Percentiles rank a stretch among this genome's conserved stretches.
Evolutionary conservation across 108 stramenopile genomes (phyloP).

Genomic region (Schizochytrium sp.): DNA sequence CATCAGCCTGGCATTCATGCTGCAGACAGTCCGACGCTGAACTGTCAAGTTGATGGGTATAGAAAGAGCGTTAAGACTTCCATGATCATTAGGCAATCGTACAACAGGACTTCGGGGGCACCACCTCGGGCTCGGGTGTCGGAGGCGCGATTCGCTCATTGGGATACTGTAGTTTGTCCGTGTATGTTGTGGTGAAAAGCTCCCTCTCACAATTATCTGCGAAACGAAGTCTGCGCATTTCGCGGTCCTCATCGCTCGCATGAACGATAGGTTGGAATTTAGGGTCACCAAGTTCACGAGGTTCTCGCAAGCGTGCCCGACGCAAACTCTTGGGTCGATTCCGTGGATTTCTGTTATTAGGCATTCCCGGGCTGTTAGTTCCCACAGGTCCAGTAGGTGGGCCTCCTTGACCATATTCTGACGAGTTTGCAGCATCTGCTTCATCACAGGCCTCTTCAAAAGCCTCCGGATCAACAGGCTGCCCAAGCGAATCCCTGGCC

Average conservation of each 20-base stretch:
- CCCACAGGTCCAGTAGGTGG: no score
- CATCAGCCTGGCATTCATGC: no score
- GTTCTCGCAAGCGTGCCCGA: not conserved
- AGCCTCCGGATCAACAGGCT: not conserved
- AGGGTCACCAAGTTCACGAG: slow-evolving; percentile 5
- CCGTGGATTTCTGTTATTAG: not conserved
- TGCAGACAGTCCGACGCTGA: no score
- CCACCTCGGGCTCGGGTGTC: not conserved
- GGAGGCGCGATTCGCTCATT: not conserved
- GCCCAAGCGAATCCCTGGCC: not conserved
- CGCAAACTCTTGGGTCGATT: slow-evolving; percentile 8
- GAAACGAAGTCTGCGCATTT: not conserved
- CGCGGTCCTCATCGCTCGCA: not conserved
- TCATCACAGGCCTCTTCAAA: not conserved
- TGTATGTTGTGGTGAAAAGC: not conserved
- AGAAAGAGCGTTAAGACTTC: no score
- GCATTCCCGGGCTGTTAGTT: not conserved
- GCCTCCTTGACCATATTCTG: not conserved
- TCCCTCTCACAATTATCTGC: slow-evolving; percentile 7
- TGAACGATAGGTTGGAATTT: not conserved
- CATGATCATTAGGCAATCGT: no score
- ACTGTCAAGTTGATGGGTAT: no score
- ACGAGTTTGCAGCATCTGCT: not conserved
- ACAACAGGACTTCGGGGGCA: not conserved
- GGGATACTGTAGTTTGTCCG: slow-evolving; percentile 39